Evolutionary conservation across 441 rosid genomes (phyloP).

Genomic region (Erodium moschatum): DNA sequence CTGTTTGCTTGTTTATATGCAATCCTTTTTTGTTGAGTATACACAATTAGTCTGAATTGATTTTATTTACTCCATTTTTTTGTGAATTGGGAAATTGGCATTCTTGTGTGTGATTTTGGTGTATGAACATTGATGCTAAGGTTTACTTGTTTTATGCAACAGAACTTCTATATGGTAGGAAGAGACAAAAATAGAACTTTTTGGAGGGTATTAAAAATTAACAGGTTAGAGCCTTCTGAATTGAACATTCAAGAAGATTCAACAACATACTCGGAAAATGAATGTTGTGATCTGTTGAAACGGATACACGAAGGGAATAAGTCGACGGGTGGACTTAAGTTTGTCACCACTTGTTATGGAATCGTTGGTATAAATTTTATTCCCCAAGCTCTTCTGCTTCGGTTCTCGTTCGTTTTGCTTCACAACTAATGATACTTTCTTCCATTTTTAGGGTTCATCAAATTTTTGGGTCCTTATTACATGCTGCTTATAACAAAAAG

Average conservation of each 20-base stretch:
- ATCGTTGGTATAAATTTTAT: conserved; percentile 44
- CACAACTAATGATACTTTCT: conserved; percentile 6
- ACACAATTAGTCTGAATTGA: too few species aligned
- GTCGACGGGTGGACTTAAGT: conserved; percentile 58
- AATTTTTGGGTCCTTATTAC: conserved; percentile 66
- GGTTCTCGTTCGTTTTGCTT: conserved; percentile 2
- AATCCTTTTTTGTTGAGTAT: too few species aligned
- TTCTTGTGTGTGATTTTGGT: not conserved
- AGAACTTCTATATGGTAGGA: conserved; percentile 68
- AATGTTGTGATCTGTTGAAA: conserved; percentile 42
- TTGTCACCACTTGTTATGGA: conserved; percentile 62
- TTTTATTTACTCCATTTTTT: too few species aligned
- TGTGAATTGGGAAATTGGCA: not conserved
- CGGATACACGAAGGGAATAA: conserved; percentile 59
- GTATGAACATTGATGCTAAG: too few species aligned
- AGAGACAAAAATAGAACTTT: conserved; percentile 46
- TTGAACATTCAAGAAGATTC: conserved; percentile 46
- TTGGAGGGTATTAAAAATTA: conserved; percentile 59
- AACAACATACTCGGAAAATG: conserved; percentile 44
- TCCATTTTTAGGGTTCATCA: conserved; percentile 44
- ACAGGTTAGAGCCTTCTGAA: conserved; percentile 48
- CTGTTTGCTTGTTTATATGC: too few species aligned
- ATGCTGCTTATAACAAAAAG: conserved; percentile 62
- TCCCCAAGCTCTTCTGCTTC: conserved; percentile 2
- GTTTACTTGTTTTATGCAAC: conserved; percentile 18